Percentiles rank a stretch among this genome's conserved stretches.
Conservation (phyloP, 2,329 filamentous ascomycete genomes). For the Paecilomyces sp. region DNA sequence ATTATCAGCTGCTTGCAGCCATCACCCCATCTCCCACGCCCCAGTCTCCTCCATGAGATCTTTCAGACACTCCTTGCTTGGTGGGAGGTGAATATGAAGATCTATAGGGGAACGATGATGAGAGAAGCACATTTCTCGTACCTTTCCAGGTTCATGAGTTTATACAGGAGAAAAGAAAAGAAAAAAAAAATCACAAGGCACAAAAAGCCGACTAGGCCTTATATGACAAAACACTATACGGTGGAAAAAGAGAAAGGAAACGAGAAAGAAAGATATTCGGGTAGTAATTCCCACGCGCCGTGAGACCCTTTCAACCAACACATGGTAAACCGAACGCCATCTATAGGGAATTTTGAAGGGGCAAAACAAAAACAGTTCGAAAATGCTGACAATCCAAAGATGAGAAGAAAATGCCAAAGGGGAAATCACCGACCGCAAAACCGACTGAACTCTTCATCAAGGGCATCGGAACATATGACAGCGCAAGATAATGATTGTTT, state of each 20-base stretch:
- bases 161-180: constrained; percentile 10
- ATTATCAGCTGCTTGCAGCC: background rate
- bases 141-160: background rate
- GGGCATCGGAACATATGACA: constrained; percentile 20
- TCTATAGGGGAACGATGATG: background rate
- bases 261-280: constrained; percentile 9
- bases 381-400: background rate
- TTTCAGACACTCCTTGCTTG: background rate
- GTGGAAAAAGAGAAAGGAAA: constrained; percentile 8
- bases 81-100: background rate
- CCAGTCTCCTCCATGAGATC: background rate
- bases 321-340: constrained; percentile 27
- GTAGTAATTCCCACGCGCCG: constrained; percentile 16
- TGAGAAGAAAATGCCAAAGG: constrained; percentile 10
- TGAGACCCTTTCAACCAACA: constrained; percentile 23
- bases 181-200: constrained; percentile 10
- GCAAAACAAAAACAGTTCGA: constrained; percentile 8
- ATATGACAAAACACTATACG: constrained; percentile 6
- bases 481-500: constrained; percentile 14
- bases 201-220: constrained; percentile 5
- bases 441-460: constrained; percentile 14
- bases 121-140: background rate
- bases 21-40: background rate
- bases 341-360: constrained; percentile 30
- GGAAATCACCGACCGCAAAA: constrained; percentile 21